Evolutionary conservation across 2,329 filamentous ascomycete species (phyloP), one percentile per base, ranked within the genome.

Genomic region (Berkeleyomyces basicola): DNA sequence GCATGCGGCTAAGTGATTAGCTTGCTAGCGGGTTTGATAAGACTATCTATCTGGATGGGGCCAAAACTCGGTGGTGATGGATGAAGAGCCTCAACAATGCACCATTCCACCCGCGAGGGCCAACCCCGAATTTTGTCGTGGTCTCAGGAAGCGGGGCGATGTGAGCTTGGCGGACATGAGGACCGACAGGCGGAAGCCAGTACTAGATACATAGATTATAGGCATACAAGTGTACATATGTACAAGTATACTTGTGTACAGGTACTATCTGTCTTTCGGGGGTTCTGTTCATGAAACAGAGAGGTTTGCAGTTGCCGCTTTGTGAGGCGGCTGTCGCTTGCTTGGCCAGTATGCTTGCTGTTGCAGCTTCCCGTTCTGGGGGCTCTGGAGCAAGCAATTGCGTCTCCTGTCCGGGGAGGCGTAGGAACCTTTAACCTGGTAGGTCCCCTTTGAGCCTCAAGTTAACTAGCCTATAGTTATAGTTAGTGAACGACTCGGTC

Each of bases 321-420:
- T 51, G 11, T 23, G 33, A 31, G 6, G 16, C 57, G 5, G 16
- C 37, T 36, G 39, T 7, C 16, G 16, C 55, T 36, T 51, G 23
- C 16, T 51, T 51, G 23, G 44, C n/a, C n/a, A 16, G 44, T 47
- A 16, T 47, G 14, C 4, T 51, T 31, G 57, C 37, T 58, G 57
- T 42, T 58, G 57, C 57, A 58, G n/a, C 57, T 58, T 23, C 57
- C 57, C 47, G 6, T 58, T 58, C 57, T 58, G 47, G 31, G 10
- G 47, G 6, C 43, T 58, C 57, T 58, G 47, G 31, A 36, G 47
- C 47, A 51, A 10, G 6, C 47, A 23, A 51, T 31, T 51, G 44
- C n/a, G 39, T 23, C 31, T 7, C 55, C 39, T 40, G 14, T n/a
- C 6, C 14, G 16, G 16, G 31, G 23, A 42, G 42, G 42, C 23